A percentile compares a stretch with the other conserved stretches of the same genome.
Evolutionary conservation across 805 yeast species (phyloP).

Genomic region (Priceomyces haplophilus): DNA sequence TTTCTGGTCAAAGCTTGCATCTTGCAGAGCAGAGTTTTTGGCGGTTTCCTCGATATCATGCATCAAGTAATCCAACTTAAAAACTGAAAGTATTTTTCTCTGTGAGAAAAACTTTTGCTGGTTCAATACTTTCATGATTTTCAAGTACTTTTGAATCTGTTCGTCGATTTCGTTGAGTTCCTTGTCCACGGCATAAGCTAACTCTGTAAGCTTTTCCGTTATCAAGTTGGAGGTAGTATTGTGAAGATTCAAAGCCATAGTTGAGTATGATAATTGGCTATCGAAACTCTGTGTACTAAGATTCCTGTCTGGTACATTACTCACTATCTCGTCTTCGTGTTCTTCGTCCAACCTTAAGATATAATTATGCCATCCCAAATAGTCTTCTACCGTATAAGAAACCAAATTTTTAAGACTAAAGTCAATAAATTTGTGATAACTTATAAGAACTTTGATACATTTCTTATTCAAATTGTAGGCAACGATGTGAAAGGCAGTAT

Average conservation of each 20-base stretch:
- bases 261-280: conserved; percentile 34
- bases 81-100: conserved; percentile 22
- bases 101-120: conserved; percentile 29
- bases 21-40: conserved; percentile 5
- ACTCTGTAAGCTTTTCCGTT: conserved; percentile 38
- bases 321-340: conserved; percentile 3
- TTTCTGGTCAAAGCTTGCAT: conserved; percentile 20
- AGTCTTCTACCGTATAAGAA: conserved; percentile 46
- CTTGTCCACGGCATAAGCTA: conserved; percentile 35
- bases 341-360: conserved; percentile 21
- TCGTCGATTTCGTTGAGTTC: conserved; percentile 39
- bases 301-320: conserved; percentile 2
- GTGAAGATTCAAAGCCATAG: conserved; percentile 32
- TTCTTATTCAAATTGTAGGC: conserved; percentile 71
- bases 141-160: conserved; percentile 24
- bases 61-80: conserved; percentile 32
- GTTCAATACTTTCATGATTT: conserved; percentile 20
- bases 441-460: conserved; percentile 76
- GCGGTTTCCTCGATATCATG: conserved; percentile 20
- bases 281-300: conserved; percentile 31
- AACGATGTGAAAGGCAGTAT: conserved; percentile 90
- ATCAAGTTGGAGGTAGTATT: conserved; percentile 31
- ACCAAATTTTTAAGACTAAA: conserved; percentile 41
- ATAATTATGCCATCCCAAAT: conserved; percentile 30
- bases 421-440: conserved; percentile 72